phyloP scores from a whole-genome alignment of 2,329 filamentous ascomycete species.

The Xylariaceae sp. region DNA sequence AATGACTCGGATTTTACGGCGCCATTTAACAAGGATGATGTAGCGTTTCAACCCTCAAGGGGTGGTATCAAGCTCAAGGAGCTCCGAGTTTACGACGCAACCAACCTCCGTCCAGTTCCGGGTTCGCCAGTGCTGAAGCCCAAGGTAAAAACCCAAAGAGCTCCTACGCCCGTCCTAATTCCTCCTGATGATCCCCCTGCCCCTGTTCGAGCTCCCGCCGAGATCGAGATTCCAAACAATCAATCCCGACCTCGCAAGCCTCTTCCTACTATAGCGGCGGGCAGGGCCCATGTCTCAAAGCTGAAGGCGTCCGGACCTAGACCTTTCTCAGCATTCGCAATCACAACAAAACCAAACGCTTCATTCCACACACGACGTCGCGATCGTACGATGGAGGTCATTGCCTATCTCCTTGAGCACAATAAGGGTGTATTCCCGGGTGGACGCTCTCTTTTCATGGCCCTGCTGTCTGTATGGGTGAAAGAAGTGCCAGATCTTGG shows the following conservation, averaged over 20 bases:
- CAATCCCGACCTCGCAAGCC: conserved; percentile 11
- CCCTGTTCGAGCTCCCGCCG: not conserved
- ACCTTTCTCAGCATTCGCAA: conserved; percentile 17
- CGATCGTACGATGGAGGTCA: conserved; percentile 37
- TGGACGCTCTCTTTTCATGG: conserved; percentile 47
- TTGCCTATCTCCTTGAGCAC: conserved; percentile 38
- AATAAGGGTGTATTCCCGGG: conserved; percentile 49
- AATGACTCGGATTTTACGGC: no score
- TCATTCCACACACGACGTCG: conserved; percentile 29
- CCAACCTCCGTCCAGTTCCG: conserved; percentile 12
- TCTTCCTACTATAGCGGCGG: conserved; percentile 9
- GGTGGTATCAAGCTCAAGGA: conserved; percentile 22
- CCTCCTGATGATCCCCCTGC: not conserved
- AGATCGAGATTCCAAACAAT: not conserved
- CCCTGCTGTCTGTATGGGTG: conserved; percentile 43
- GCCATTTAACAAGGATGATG: not conserved
- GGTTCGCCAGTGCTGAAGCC: not conserved
- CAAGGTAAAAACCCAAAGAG: not conserved
- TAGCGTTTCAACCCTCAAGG: conserved; percentile 2
- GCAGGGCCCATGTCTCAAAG: not conserved
- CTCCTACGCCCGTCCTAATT: not conserved
- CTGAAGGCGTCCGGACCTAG: conserved; percentile 5
- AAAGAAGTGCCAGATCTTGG: conserved; percentile 37
- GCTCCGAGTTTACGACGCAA: conserved; percentile 23
- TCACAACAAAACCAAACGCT: conserved; percentile 24